Evolutionary conservation across 768 basidiomycete genomes (phyloP).

Genomic region (Mycena sanguinolenta): DNA sequence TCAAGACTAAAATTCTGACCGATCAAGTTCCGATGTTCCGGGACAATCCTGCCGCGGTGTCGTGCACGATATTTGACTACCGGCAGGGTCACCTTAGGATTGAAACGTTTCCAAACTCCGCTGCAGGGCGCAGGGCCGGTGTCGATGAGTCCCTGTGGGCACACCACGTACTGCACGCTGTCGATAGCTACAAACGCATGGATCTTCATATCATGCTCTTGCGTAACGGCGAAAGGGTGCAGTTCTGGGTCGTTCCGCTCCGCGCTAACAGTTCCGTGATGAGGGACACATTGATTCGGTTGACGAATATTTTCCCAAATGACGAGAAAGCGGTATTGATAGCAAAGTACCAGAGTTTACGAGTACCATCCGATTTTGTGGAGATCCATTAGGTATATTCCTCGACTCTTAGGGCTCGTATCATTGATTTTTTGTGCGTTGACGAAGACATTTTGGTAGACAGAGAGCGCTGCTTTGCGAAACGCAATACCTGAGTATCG

Average conservation of each 20-base stretch:
- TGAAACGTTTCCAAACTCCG: no score
- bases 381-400: no score
- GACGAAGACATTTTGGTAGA: no score
- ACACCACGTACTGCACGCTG: background rate
- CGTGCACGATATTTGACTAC: background rate
- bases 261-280: background rate
- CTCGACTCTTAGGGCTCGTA: no score
- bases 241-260: background rate
- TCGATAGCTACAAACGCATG: background rate
- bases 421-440: no score
- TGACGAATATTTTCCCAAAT: background rate
- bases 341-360: no score
- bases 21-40: background rate
- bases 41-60: background rate
- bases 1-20: background rate
- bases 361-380: no score
- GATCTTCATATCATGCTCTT: background rate
- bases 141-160: no score
- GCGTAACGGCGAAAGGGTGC: background rate
- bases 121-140: no score
- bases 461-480: no score
- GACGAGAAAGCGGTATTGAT: no score
- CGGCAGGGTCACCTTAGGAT: background rate
- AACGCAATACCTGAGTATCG: no score
- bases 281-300: background rate